Evolutionary conservation across 257 asterid species (phyloP).

Genomic region (Jacaranda mimosifolia): DNA sequence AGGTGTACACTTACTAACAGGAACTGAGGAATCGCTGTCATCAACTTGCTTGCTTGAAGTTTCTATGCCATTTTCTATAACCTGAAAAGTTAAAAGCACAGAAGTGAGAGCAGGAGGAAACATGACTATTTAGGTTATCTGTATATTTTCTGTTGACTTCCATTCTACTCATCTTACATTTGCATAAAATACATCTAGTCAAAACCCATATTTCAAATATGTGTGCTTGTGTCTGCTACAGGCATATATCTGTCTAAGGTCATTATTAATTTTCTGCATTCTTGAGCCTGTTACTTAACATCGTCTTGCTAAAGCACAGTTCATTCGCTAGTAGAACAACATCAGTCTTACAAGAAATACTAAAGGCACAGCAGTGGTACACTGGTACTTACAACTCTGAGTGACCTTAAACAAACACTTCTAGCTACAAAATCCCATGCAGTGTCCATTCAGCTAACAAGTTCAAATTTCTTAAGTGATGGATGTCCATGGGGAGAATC

Average conservation of each 20-base stretch:
- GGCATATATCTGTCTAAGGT: slow-evolving; percentile 3
- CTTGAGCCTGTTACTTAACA: not conserved
- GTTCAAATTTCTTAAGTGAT: not conserved
- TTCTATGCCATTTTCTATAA: slow-evolving; percentile 46
- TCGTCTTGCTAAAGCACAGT: not conserved
- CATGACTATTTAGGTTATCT: slow-evolving; percentile 5
- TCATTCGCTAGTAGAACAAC: not conserved
- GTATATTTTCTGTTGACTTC: not conserved
- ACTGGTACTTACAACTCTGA: not conserved
- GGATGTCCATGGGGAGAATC: not conserved
- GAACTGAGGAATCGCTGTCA: slow-evolving; percentile 48
- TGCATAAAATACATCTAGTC: not conserved
- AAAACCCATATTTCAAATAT: not conserved
- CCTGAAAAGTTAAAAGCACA: slow-evolving; percentile 51
- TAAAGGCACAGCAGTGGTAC: not conserved
- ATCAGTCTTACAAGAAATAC: not conserved
- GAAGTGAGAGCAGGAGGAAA: slow-evolving; percentile 2
- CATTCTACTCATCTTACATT: slow-evolving; percentile 3
- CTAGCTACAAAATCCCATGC: not conserved
- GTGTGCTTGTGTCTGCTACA: not conserved
- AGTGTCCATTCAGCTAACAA: not conserved
- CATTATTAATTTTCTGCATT: not conserved
- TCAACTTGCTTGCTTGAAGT: slow-evolving; percentile 54
- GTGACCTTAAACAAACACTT: slow-evolving; percentile 14
- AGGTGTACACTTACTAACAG: slow-evolving; percentile 60